Evolutionary conservation across 2,329 filamentous ascomycete genomes (phyloP).

Genomic region (Sporothrix phasma): DNA sequence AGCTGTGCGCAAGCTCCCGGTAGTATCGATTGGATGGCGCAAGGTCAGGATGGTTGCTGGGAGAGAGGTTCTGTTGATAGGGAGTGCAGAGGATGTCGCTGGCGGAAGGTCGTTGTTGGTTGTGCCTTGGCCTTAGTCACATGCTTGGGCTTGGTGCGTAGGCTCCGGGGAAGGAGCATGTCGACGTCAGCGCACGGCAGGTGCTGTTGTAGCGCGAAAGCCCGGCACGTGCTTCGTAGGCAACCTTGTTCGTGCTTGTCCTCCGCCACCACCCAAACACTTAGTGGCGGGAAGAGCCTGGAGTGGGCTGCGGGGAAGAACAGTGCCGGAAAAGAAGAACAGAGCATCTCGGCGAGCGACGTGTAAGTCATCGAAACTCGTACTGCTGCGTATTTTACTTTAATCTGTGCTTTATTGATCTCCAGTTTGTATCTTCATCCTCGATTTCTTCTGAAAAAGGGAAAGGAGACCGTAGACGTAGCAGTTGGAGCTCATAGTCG

Average conservation of each 20-base stretch:
- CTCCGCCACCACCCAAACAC: not conserved
- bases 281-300: constrained; percentile 11
- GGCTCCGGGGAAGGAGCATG: not conserved
- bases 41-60: not conserved
- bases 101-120: not conserved
- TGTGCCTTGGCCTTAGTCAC: constrained; percentile 12
- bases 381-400: too few relatives aligned
- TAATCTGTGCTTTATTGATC: too few relatives aligned
- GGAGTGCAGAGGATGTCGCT: not conserved
- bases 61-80: not conserved
- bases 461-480: too few relatives aligned
- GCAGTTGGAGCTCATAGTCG: too few relatives aligned
- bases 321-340: not conserved
- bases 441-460: too few relatives aligned
- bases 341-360: too few relatives aligned
- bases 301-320: constrained; percentile 8
- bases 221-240: constrained; percentile 10
- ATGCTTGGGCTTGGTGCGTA: not conserved
- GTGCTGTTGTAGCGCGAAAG: not conserved
- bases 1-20: not conserved
- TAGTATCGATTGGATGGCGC: not conserved
- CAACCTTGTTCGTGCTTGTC: not conserved
- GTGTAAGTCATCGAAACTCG: too few relatives aligned
- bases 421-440: too few relatives aligned
- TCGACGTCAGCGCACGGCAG: constrained; percentile 11